These are phyloP conservation scores for Tilletia indica DNA, from an alignment of 1,284 basidiomycete genomes.

Conservation along the genomic window DNA sequence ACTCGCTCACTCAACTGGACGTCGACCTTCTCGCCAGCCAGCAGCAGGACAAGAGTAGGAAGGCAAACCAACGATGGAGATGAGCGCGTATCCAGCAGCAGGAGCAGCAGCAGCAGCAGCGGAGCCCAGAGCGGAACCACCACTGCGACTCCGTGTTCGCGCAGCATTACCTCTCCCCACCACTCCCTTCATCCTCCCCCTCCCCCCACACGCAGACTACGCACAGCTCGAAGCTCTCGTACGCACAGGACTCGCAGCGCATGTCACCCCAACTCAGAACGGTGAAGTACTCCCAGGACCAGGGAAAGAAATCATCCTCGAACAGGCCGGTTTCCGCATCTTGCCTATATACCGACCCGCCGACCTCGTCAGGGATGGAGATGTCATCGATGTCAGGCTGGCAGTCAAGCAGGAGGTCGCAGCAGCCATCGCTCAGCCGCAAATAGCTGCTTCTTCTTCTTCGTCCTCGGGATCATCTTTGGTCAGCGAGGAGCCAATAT, in stretches of 20 bases:
- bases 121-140: neutral
- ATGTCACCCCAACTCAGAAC: neutral
- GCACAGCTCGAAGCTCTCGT: slow-evolving; percentile 6
- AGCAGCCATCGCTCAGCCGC: no score
- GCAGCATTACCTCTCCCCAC: slow-evolving; percentile 1
- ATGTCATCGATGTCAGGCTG: slow-evolving; percentile 8
- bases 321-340: slow-evolving; percentile 6
- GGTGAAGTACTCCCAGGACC: neutral
- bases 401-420: slow-evolving; percentile 10
- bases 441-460: no score
- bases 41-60: no score
- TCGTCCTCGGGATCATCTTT: no score
- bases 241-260: slow-evolving; percentile 2
- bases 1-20: no score
- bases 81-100: no score
- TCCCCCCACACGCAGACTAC: slow-evolving; percentile 1
- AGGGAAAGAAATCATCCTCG: neutral
- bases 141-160: slow-evolving; percentile 1
- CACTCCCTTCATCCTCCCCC: slow-evolving; percentile 15
- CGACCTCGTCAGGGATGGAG: slow-evolving; percentile 9
- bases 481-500: no score
- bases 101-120: neutral
- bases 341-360: slow-evolving; percentile 12
- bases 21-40: no score
- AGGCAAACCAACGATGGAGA: no score